Conservation (phyloP, 257 asterid species). For the Nicotiana knightiana region DNA sequence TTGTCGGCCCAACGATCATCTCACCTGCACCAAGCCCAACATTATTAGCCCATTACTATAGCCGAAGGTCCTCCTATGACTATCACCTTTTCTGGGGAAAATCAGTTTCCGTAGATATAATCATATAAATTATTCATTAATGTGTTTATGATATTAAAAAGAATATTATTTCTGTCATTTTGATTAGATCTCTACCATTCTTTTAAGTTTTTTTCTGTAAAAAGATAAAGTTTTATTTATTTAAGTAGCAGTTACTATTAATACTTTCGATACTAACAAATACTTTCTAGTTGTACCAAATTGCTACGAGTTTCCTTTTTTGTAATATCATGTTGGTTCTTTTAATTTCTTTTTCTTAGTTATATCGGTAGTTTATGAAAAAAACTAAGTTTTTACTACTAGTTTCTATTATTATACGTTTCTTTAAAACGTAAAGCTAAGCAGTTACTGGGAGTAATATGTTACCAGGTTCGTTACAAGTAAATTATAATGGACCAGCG, state of each 20-base stretch:
- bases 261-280: background rate
- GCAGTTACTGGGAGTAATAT: background rate
- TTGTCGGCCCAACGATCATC: constrained; percentile 72
- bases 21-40: constrained; percentile 43
- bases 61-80: too few species aligned
- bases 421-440: background rate
- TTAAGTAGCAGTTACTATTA: background rate
- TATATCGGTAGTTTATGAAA: background rate
- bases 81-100: background rate
- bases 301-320: background rate
- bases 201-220: too few species aligned
- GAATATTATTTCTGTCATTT: background rate
- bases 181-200: background rate
- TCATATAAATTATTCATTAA: background rate
- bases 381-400: background rate
- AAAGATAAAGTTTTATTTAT: background rate
- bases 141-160: background rate
- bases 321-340: background rate
- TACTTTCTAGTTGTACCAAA: too few species aligned
- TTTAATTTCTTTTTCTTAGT: background rate
- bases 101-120: background rate
- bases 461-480: background rate
- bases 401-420: background rate
- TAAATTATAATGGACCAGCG: background rate
- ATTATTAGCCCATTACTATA: background rate